A percentile compares a stretch with the other conserved stretches of the same genome.
phyloP scores from a whole-genome alignment of 805 yeast species.

The Blastobotrys terrestris region DNA sequence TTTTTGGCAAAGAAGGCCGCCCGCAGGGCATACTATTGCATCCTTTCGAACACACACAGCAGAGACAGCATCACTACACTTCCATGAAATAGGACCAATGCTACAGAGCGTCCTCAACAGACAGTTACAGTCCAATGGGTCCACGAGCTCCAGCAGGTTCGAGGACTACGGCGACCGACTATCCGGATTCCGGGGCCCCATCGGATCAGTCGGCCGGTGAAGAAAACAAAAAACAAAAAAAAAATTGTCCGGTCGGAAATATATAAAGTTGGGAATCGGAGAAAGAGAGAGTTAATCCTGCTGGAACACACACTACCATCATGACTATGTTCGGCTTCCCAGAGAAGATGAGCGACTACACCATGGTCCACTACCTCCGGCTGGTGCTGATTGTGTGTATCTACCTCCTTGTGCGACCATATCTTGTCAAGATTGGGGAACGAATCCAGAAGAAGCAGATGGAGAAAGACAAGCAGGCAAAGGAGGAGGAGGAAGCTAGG shows the following conservation, averaged over 20 bases:
- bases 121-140: neutral
- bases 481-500: slow-evolving; percentile 22
- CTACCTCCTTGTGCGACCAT: slow-evolving; percentile 28
- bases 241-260: neutral
- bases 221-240: neutral
- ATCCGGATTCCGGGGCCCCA: too few relatives aligned
- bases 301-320: neutral
- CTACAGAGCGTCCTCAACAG: neutral
- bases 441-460: slow-evolving; percentile 21
- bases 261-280: neutral
- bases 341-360: slow-evolving; percentile 22
- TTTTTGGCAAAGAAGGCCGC: neutral
- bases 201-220: neutral
- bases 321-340: slow-evolving; percentile 30
- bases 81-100: too few relatives aligned
- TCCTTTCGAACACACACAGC: neutral
- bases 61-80: neutral
- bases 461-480: slow-evolving; percentile 20
- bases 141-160: neutral
- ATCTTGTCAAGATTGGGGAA: slow-evolving; percentile 24
- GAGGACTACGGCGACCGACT: too few relatives aligned
- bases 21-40: neutral
- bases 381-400: slow-evolving; percentile 24
- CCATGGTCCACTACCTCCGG: slow-evolving; percentile 27
- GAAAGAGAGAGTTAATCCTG: neutral